Evolutionary conservation across 2,329 filamentous ascomycete species (phyloP).

Genomic region (Diplocarpon rosae): DNA sequence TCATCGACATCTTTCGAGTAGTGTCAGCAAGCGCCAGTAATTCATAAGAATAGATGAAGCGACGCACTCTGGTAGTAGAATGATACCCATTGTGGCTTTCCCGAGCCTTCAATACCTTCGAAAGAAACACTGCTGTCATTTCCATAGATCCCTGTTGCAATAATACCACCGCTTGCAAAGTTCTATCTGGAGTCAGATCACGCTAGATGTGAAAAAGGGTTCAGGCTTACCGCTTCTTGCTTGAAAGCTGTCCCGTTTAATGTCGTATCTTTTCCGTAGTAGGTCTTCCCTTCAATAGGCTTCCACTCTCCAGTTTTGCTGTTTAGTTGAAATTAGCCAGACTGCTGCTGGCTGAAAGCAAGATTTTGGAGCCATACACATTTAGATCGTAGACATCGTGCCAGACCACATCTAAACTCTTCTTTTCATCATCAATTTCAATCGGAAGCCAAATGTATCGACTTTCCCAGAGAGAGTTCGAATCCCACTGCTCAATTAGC

Average conservation of each 20-base stretch:
- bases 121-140: slow-evolving; percentile 8
- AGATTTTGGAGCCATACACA: slow-evolving; percentile 28
- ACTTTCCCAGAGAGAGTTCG: slow-evolving; percentile 44
- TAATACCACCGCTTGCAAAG: slow-evolving; percentile 6
- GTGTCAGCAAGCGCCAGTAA: neutral
- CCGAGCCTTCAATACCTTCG: slow-evolving; percentile 4
- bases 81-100: slow-evolving; percentile 8
- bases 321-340: neutral
- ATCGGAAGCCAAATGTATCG: slow-evolving; percentile 47
- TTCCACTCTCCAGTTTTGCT: slow-evolving; percentile 18
- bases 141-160: slow-evolving; percentile 5
- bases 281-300: slow-evolving; percentile 36
- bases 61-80: slow-evolving; percentile 7
- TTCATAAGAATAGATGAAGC: neutral
- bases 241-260: slow-evolving; percentile 38
- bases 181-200: neutral
- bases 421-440: slow-evolving; percentile 39
- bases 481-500: slow-evolving; percentile 39
- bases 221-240: slow-evolving; percentile 43
- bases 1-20: slow-evolving; percentile 2
- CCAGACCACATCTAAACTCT: slow-evolving; percentile 39
- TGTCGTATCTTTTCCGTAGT: slow-evolving; percentile 35
- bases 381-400: slow-evolving; percentile 45
- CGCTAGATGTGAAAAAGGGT: neutral
- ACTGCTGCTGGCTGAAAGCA: neutral